Evolutionary conservation across 208 protist species (phyloP), one percentile per base, ranked within the genome.

Genomic region (Crithidia expoeki): DNA sequence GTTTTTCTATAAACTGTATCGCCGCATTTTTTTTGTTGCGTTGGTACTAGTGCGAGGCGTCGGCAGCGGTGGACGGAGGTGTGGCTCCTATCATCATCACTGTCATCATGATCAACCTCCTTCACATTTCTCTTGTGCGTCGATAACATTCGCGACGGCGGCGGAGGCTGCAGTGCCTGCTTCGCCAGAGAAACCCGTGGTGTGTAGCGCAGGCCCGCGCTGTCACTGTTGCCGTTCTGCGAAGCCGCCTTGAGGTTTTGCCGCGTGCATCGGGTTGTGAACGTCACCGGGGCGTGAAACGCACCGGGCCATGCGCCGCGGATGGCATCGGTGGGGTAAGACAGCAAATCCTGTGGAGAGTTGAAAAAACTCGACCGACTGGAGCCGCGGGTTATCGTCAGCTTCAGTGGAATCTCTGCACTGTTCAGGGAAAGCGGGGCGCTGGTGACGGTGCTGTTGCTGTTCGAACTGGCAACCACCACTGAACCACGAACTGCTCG

Each of bases 1-100:
- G 38, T 10, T 55, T 38, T 38, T 7, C 30, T 44, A 59, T 3
- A 64, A 3, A 27, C 58, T 64, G 42, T n/a, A 23, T 2, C 58
- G 58, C 14, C 58, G 42, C 38, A 34, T 64, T 9, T 34, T 46
- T 9, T 9, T 25, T 23, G 34, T 16, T 16, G 49, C 28, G 33
- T 49, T 28, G 33, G 63, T 23, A 19, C 14, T 16, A 19, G 52
- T 19, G 40, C 60, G 70, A 5, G 70, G 70, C 0, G 60, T 63
- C 10, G 70, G 70, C 21, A 58, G 33, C 2, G 70, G 70, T 23
- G 40, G 44, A 4, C 38, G 52, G 4, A 65, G 27, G 46, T 70
- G 71, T 36, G 52, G 55, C 55, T 70, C 55, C 70, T 55, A 10
- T 69, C 70, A 9, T 46, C 52, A 36, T 59, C 71, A 7, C 44